Base-by-base conservation (phyloP, 768 basidiomycete species). In the Amanita molliuscula region DNA sequence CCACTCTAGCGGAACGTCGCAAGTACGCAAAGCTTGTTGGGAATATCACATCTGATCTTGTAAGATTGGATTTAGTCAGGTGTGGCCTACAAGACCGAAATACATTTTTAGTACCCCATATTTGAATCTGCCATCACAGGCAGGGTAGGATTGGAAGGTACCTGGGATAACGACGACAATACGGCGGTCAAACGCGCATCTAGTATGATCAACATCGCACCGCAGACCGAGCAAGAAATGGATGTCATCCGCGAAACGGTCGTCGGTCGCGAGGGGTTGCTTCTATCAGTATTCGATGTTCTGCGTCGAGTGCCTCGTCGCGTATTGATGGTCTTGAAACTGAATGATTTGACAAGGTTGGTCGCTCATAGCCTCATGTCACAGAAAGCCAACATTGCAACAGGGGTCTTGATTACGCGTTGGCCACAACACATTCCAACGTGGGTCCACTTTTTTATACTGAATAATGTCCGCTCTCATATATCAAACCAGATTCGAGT, bases 61-160 rank as follows among this genome's bases (percentile, higher is more conserved):
- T 94, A 58, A 50, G 79, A 65, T 13, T 13, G n/a, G 16, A 44
- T 20, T 51, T 47, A 35, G 4, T 29, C 18, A 18, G 28, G 16
- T 40, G n/a, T 28, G 38, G n/a, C 38, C 8, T 16, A n/a, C 6
- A 25, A n/a, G 23, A 31, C 33, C 10, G 29, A 44, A 28, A 38
- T 45, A n/a, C 26, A 13, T 52, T 53, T 15, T 3, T 59, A 94
- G 87, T 98, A 96, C 62, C 88, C 92, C 7, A 77, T 96, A 9
- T 93, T 98, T 54, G 92, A 97, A 65, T 89, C 91, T 18, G 94
- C 94, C 11, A 82, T 98, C 40, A 97, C 94, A n/a, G 85, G 83
- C 4, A 78, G 92, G 36, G 81, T 88, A 15, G 81, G 79, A 1
- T 64, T 95, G 48, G 77, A 82, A 60, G 84, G 81, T 28, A 71